phyloP scores from a whole-genome alignment of 1,284 basidiomycete genomes.

The Thelephora terrestris region DNA sequence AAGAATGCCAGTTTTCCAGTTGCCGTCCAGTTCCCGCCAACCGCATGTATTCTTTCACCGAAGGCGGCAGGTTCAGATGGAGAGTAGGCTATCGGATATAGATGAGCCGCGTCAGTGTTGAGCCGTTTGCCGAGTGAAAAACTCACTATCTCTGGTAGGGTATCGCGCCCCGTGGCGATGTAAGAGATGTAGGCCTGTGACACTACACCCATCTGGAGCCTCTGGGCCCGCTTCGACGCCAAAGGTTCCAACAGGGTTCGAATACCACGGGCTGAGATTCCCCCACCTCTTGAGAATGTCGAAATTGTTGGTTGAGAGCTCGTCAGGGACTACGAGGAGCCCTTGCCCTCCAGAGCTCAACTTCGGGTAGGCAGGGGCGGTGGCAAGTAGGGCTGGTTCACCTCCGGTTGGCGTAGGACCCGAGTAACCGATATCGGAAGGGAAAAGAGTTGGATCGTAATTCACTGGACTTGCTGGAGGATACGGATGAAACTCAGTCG shows the following conservation, averaged over 20 bases:
- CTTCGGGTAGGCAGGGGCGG: constrained; percentile 67
- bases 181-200: constrained; percentile 68
- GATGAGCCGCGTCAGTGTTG: constrained; percentile 7
- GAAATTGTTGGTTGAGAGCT: constrained; percentile 24
- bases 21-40: constrained; percentile 48
- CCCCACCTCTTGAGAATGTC: constrained; percentile 74
- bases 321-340: constrained; percentile 25
- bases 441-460: constrained; percentile 56
- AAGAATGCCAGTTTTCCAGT: constrained; percentile 59
- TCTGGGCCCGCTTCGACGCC: constrained; percentile 65
- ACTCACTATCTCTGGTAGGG: constrained; percentile 61
- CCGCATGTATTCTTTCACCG: constrained; percentile 44
- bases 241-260: constrained; percentile 56
- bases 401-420: constrained; percentile 79
- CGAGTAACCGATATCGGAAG: constrained; percentile 67
- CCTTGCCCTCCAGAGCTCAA: constrained; percentile 64
- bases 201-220: constrained; percentile 55
- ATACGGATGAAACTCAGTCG: constrained; percentile 54
- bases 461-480: constrained; percentile 67
- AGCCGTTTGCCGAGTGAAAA: not conserved
- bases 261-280: constrained; percentile 80
- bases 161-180: constrained; percentile 78
- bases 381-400: constrained; percentile 69
- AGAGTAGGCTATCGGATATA: too few relatives aligned
- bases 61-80: constrained; percentile 39